Percentiles rank a stretch among this genome's conserved stretches.
Evolutionary conservation across 768 basidiomycete species (phyloP).

Genomic region (Thelephora aurantiotincta): DNA sequence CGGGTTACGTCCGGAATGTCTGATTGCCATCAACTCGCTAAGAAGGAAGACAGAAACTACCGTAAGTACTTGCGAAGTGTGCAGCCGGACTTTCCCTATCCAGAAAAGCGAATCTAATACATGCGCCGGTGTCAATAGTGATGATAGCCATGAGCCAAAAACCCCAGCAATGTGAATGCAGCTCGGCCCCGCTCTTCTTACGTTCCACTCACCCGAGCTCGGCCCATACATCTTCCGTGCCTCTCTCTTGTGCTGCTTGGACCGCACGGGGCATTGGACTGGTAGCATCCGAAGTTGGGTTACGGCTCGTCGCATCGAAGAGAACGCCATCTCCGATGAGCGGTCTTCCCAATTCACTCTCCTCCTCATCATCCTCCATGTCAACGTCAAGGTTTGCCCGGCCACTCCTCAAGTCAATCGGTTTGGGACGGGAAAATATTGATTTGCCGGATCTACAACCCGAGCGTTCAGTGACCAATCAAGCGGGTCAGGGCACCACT

Average conservation of each 20-base stretch:
- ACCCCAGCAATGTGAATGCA: neutral
- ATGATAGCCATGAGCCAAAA: neutral
- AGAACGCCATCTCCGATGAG: constrained; percentile 45
- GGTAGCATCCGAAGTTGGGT: constrained; percentile 16
- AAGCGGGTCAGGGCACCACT: neutral
- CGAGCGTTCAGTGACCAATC: neutral
- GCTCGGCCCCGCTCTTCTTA: neutral
- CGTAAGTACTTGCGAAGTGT: too few relatives aligned
- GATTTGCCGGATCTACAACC: constrained; percentile 65
- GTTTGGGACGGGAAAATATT: constrained; percentile 76
- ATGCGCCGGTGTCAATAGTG: neutral
- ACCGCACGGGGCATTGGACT: constrained; percentile 47
- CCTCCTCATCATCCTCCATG: constrained; percentile 51
- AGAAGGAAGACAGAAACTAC: too few relatives aligned
- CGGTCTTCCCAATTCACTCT: constrained; percentile 36
- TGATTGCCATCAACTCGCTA: neutral
- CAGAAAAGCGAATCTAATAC: too few relatives aligned
- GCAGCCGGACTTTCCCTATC: too few relatives aligned
- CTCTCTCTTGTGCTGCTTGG: constrained; percentile 39
- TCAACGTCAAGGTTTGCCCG: constrained; percentile 61
- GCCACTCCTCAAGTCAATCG: constrained; percentile 67
- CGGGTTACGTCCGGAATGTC: neutral
- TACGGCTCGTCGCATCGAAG: constrained; percentile 41
- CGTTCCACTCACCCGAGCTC: constrained; percentile 20
- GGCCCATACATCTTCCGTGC: constrained; percentile 62